Evolutionary conservation across 306 rosid species (phyloP), one percentile per base, ranked within the genome.

Genomic region (Cercis canadensis): DNA sequence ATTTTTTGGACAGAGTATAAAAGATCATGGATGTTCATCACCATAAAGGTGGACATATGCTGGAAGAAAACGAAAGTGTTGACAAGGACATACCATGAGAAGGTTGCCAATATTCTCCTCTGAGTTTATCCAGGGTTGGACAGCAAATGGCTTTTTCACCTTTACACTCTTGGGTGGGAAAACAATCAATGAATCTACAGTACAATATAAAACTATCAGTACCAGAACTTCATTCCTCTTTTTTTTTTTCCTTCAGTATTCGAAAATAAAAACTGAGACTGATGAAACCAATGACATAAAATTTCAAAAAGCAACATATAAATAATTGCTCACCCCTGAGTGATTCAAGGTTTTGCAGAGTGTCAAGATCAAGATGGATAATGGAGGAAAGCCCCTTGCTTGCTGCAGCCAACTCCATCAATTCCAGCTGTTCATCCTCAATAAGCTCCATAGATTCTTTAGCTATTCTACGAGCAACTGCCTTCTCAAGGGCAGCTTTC

Each of bases 371-470:
- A 65, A 95, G 90, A 75, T 81, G 74, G 66, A 88, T 80, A 67
- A 95, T 89, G 34, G 99, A 95, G 70, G 96, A 62, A 45, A 95
- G 80, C 46, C 96, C 97, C 83, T 86, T 95, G 87, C 82, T 87
- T 62, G 89, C 82, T 53, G 87, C 96, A 67, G 99, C 99, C 82
- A 91, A 70, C 74, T 95, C 99, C 99, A 95, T 95, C 85, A 95
- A 73, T 78, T 95, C 99, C 69, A 95, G 87, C 60, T 95, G 99
- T 67, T 91, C 99, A 73, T 95, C 99, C 86, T 95, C 97, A 73
- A 91, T 87, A 77, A 95, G 96, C 81, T 95, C 99, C 99, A 91
- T 91, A 70, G 99, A 95, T 77, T 95, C 97, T 80, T 89, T 88
- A 72, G 97, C 96, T 67, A 94, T 88, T 79, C 86, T 91, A 24